A percentile compares a stretch with the other conserved stretches of the same genome.
Evolutionary conservation across 169 alveolate genomes (phyloP).

Genomic region (Eimeria tenella): DNA sequence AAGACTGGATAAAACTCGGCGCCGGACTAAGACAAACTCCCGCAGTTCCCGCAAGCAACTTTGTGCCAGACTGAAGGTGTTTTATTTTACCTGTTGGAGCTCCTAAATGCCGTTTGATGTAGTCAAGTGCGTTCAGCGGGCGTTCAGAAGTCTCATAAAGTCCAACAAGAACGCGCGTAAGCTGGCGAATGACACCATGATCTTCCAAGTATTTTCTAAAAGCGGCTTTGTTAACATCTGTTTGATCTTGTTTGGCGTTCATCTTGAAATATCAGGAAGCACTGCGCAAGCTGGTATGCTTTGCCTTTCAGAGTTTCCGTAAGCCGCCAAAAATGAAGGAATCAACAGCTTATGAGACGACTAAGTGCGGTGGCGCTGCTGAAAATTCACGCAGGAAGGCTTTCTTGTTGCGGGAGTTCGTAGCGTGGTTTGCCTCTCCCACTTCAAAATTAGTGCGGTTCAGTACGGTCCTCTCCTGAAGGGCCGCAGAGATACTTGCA

Average conservation of each 20-base stretch:
- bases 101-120: constrained; percentile 90
- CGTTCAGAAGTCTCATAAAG: constrained; percentile 92
- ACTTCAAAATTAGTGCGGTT: too few relatives aligned
- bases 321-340: not conserved
- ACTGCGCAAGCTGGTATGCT: not conserved
- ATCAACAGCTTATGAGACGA: not conserved
- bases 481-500: too few relatives aligned
- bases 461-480: too few relatives aligned
- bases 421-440: too few relatives aligned
- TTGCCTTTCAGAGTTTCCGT: not conserved
- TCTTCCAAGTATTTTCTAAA: constrained; percentile 92
- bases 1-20: not conserved
- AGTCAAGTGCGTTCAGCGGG: constrained; percentile 88
- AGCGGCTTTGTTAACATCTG: constrained; percentile 91
- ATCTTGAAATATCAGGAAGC: not conserved
- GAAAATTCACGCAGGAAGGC: too few relatives aligned
- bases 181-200: constrained; percentile 91
- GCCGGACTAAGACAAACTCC: not conserved
- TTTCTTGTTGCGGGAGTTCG: too few relatives aligned
- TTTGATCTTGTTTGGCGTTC: constrained; percentile 31
- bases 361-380: too few relatives aligned
- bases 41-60: not conserved
- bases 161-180: constrained; percentile 92
- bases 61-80: not conserved
- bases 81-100: constrained; percentile 83